phyloP scores from a whole-genome alignment of 768 basidiomycete genomes.

The Tricholoma terreum region DNA sequence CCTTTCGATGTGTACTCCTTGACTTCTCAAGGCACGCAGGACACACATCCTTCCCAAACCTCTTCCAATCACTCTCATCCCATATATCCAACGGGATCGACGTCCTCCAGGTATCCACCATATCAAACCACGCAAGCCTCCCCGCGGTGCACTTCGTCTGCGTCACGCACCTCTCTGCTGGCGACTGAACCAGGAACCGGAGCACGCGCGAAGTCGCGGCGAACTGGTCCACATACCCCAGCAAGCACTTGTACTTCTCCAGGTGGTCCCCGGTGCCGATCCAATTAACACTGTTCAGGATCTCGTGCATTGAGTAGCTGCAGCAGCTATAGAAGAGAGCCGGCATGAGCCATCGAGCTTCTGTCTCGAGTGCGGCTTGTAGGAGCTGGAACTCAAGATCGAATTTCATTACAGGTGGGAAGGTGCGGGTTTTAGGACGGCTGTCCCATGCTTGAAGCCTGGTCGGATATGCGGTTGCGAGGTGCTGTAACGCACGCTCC shows the following conservation, averaged over 20 bases:
- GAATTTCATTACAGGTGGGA: conserved; percentile 12
- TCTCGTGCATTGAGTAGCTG: conserved; percentile 15
- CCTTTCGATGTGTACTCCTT: conserved; percentile 11
- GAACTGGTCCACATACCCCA: conserved; percentile 14
- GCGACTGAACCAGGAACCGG: conserved; percentile 10
- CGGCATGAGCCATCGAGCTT: conserved; percentile 17
- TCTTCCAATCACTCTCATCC: conserved; percentile 16
- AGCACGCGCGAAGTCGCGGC: conserved; percentile 11
- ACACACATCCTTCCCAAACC: conserved; percentile 12
- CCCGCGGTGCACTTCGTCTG: conserved; percentile 8
- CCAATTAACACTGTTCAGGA: conserved; percentile 13
- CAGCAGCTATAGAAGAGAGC: conserved; percentile 19
- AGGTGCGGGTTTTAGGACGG: conserved; percentile 9
- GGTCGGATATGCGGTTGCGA: conserved; percentile 17
- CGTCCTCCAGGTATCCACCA: conserved; percentile 9
- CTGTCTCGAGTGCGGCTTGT: conserved; percentile 15
- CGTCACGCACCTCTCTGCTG: background rate
- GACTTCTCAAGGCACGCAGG: conserved; percentile 8
- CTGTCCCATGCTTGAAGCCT: conserved; percentile 14
- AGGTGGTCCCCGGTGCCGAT: conserved; percentile 10
- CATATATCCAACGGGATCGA: conserved; percentile 17
- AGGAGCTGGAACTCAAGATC: conserved; percentile 17
- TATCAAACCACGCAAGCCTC: conserved; percentile 12
- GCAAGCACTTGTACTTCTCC: conserved; percentile 11
- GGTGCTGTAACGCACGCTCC: conserved; percentile 15